These are phyloP conservation scores for Hygrophoropsis aurantiaca DNA, from an alignment of 768 basidiomycete species.

Conservation along the genomic window DNA sequence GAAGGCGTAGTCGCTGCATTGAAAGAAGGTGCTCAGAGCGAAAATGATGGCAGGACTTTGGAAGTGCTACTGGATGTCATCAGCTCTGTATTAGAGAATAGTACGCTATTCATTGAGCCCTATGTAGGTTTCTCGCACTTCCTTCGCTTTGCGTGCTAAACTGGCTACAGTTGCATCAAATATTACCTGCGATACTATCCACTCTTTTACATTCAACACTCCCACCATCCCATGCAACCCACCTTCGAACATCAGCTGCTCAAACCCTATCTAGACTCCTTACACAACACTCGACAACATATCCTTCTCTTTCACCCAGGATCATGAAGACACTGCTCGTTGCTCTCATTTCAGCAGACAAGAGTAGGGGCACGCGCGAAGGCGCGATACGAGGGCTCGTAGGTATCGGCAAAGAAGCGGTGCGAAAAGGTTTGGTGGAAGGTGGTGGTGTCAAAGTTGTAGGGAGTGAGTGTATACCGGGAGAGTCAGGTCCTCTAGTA, in stretches of 20 bases:
- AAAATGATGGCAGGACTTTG: constrained; percentile 68
- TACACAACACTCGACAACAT: constrained; percentile 82
- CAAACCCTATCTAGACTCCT: constrained; percentile 82
- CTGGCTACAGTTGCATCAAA: constrained; percentile 79
- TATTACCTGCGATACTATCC: constrained; percentile 90
- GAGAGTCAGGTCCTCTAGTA: constrained; percentile 47
- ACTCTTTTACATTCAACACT: constrained; percentile 86
- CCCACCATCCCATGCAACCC: constrained; percentile 66
- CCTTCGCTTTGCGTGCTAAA: not conserved
- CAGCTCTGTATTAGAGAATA: constrained; percentile 81
- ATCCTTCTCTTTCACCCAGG: constrained; percentile 82
- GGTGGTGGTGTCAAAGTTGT: constrained; percentile 77
- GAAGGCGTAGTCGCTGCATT: constrained; percentile 78
- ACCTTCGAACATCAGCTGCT: constrained; percentile 77
- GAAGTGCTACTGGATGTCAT: constrained; percentile 85
- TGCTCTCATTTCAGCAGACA: constrained; percentile 72
- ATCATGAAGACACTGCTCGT: constrained; percentile 93
- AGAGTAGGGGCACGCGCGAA: constrained; percentile 79
- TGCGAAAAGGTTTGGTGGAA: constrained; percentile 78
- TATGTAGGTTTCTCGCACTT: constrained; percentile 64
- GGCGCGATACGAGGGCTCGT: constrained; percentile 87
- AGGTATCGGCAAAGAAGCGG: constrained; percentile 82
- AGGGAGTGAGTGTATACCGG: constrained; percentile 58
- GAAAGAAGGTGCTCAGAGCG: constrained; percentile 46
- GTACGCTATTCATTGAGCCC: constrained; percentile 90